Percentiles rank a stretch among this genome's conserved stretches.
phyloP scores from a whole-genome alignment of 1,139 yeast genomes.

The Saccharomyces hybrid region DNA sequence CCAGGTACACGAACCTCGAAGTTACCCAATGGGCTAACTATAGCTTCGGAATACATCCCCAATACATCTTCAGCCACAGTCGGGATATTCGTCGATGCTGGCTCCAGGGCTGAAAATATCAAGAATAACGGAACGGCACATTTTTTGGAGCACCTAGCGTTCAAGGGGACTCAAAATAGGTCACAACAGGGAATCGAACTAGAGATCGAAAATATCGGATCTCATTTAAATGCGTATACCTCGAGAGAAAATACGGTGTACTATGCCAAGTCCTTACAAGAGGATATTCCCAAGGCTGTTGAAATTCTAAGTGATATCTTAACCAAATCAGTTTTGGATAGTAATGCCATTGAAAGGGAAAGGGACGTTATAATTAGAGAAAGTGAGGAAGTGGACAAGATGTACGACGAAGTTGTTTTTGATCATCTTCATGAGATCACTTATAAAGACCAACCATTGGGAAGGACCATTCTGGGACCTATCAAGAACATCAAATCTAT shows the following conservation, averaged over 20 bases:
- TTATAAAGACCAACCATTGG: conserved; percentile 83
- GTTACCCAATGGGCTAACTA: conserved; percentile 80
- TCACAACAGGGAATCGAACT: conserved; percentile 80
- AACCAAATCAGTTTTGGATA: conserved; percentile 76
- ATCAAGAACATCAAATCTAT: conserved; percentile 78
- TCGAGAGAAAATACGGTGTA: conserved; percentile 97
- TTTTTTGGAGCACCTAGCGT: conserved; percentile 90
- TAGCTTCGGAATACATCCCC: conserved; percentile 84
- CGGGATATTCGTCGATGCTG: conserved; percentile 91
- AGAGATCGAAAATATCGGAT: conserved; percentile 93
- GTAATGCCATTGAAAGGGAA: conserved; percentile 84
- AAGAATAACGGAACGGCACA: conserved; percentile 92
- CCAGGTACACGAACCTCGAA: conserved; percentile 54
- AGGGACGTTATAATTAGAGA: conserved; percentile 94
- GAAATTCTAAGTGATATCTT: conserved; percentile 85
- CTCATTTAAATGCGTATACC: conserved; percentile 94
- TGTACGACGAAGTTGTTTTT: conserved; percentile 96
- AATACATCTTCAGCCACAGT: conserved; percentile 92
- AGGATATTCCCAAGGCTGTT: conserved; percentile 76
- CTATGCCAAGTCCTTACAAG: conserved; percentile 78
- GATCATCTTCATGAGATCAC: conserved; percentile 94
- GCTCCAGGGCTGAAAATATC: conserved; percentile 89
- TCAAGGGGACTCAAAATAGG: conserved; percentile 82
- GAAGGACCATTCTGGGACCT: conserved; percentile 97
- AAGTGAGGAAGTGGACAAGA: conserved; percentile 94